Base-by-base conservation (phyloP, 192 early-diverging fungal genomes). In the Rhizophagus sp. region DNA sequence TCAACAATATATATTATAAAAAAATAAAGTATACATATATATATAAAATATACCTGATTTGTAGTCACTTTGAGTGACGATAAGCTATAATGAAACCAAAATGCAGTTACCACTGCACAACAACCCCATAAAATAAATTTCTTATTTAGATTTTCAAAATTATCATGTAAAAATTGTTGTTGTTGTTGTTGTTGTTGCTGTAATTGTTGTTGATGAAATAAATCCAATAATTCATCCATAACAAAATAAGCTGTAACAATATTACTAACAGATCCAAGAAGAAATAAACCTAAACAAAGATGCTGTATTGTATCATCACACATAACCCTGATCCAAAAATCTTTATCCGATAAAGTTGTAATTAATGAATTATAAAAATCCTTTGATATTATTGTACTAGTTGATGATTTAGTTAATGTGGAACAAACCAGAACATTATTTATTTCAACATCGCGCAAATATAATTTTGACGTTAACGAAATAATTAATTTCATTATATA, bases 1-100 rank as follows among this genome's bases (percentile, higher is more conserved):
- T n/a, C n/a, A n/a, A n/a, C n/a, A n/a, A n/a, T n/a, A n/a, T n/a
- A n/a, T n/a, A n/a, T n/a, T n/a, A n/a, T n/a, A n/a, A n/a, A n/a
- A n/a, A n/a, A n/a, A n/a, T n/a, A n/a, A n/a, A n/a, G n/a, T n/a
- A n/a, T n/a, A n/a, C n/a, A n/a, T n/a, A 68, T 44, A 34, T n/a
- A n/a, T n/a, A 10, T 6, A 5, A 22, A 70, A 27, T 27, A 33
- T 62, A 69, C 83, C 62, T 84, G 76, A 49, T 83, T 82, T 11
- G 80, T 71, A 49, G 83, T 77, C 4, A 84, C 80, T 19, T 85
- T 73, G 70, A 90, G 88, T 0, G 88, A 88, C 65, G 88, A 84
- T 33, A 90, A 36, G 78, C 87, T 90, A 66, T 87, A 90, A 62
- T 88, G 88, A 76, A 90, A 84, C 89, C 89, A 90, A 47, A 90